Evolutionary conservation across 805 yeast genomes (phyloP), one percentile per base, ranked within the genome.

Genomic region (Zygoascus biomembranicola): DNA sequence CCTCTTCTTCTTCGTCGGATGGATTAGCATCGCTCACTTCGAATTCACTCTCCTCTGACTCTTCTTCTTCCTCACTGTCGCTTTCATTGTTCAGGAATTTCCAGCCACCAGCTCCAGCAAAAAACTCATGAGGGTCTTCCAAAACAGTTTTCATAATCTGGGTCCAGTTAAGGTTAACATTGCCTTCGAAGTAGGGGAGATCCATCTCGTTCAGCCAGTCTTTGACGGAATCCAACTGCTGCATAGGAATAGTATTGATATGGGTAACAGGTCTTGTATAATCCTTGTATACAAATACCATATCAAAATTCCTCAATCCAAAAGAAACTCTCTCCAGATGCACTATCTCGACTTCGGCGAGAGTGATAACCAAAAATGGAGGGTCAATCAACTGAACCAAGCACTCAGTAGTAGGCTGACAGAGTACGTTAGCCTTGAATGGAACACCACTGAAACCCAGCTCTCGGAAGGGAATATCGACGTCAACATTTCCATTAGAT

Each of bases 141-240:
- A 79, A 81, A 58, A 92, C 82, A 0, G 97, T 89, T 72, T 90
- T 92, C 97, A 94, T 92, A 66, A 94, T 90, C 23, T 90, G 84
- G 13, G 82, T 76, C 99, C 99, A 94, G 73, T 89, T 90, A 79
- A 94, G 82, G 73, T 92, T 92, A 72, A 94, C 85, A 46, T 95
- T 90, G 52, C 97, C 97, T 64, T 90, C 97, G 66, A 90, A 86
- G 73, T 78, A 84, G 41, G 99, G 96, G 58, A 94, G 86, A 68
- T 94, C 99, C 65, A 94, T 96, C 68, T 94, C 96, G n/a, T 96
- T 88, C 55, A 94, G 75, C 99, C 99, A 94, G 50, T 88, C 89
- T 69, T 92, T 94, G 57, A 94, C 87, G 66, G 87, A 92, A 66
- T 94, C 99, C 53, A 94, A 73, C 52, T 86, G 77, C 63, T 87